Percentiles rank a stretch among this genome's conserved stretches.
Conservation (phyloP, 2,329 filamentous ascomycete species). For the Fusarium palustre region DNA sequence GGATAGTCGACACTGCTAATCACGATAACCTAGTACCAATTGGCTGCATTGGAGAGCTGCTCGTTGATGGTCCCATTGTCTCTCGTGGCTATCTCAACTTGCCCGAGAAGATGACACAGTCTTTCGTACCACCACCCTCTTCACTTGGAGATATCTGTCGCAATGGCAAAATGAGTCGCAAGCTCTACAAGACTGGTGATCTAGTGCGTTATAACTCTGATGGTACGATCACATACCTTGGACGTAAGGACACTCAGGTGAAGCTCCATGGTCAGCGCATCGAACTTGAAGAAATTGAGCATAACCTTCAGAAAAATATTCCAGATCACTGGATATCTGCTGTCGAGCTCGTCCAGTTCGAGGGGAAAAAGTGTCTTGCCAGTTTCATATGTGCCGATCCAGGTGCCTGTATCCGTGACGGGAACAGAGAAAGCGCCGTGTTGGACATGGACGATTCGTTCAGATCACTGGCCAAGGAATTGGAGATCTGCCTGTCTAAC, state of each 20-base stretch:
- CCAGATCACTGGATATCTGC: constrained; percentile 24
- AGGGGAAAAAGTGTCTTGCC: constrained; percentile 33
- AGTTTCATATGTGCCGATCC: constrained; percentile 34
- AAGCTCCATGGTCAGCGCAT: constrained; percentile 70
- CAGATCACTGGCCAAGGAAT: constrained; percentile 4
- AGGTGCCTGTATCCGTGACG: constrained; percentile 6
- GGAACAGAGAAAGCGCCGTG: neutral
- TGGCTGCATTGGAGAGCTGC: constrained; percentile 27
- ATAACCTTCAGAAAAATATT: constrained; percentile 51
- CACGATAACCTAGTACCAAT: constrained; percentile 17
- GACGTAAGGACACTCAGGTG: constrained; percentile 68
- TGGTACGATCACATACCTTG: constrained; percentile 58
- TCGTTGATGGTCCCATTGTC: constrained; percentile 38
- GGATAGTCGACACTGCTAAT: constrained; percentile 26
- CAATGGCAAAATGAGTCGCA: neutral
- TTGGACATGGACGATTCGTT: constrained; percentile 7
- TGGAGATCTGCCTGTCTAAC: constrained; percentile 9
- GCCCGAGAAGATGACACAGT: constrained; percentile 23
- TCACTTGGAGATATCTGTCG: neutral
- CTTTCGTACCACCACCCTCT: constrained; percentile 20
- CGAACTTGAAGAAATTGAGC: constrained; percentile 61
- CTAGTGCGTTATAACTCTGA: constrained; percentile 58
- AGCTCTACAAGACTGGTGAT: constrained; percentile 62
- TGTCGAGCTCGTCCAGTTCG: constrained; percentile 33
- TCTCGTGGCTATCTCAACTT: constrained; percentile 38